phyloP scores from a whole-genome alignment of 371 early-diverging fungal genomes.

The Syncephalastrum racemosum region DNA sequence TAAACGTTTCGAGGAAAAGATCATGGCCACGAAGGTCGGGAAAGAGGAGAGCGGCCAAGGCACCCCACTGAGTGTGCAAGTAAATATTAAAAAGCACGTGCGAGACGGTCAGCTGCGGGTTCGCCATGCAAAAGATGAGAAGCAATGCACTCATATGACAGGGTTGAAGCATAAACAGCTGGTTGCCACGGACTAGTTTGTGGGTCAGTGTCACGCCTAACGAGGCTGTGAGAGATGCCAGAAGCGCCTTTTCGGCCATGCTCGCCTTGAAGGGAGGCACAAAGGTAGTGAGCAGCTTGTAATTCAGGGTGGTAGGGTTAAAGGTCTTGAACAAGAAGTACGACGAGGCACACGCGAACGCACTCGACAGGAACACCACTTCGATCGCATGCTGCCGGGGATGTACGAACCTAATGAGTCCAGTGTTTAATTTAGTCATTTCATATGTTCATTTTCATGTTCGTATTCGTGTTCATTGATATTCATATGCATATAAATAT shows the following conservation, averaged over 20 bases:
- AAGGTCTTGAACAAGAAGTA: constrained; percentile 48
- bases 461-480: not conserved
- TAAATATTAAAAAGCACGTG: constrained; percentile 65
- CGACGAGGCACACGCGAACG: constrained; percentile 38
- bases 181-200: constrained; percentile 47
- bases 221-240: constrained; percentile 37
- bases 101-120: constrained; percentile 48
- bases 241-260: constrained; percentile 40
- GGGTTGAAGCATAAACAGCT: constrained; percentile 61
- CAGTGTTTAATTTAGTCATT: not conserved
- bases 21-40: constrained; percentile 62
- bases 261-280: constrained; percentile 35
- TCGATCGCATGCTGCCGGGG: constrained; percentile 62
- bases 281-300: constrained; percentile 30
- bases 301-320: constrained; percentile 37
- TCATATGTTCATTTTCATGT: too few species aligned
- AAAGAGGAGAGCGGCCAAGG: constrained; percentile 52
- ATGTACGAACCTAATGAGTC: constrained; percentile 50
- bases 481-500: not conserved
- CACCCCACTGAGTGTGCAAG: constrained; percentile 65
- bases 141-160: constrained; percentile 64
- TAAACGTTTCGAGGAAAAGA: constrained; percentile 53
- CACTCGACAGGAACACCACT: constrained; percentile 48
- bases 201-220: constrained; percentile 47
- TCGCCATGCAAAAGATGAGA: constrained; percentile 48